phyloP scores from a whole-genome alignment of 2,329 filamentous ascomycete genomes.

The Periconia digitata region DNA sequence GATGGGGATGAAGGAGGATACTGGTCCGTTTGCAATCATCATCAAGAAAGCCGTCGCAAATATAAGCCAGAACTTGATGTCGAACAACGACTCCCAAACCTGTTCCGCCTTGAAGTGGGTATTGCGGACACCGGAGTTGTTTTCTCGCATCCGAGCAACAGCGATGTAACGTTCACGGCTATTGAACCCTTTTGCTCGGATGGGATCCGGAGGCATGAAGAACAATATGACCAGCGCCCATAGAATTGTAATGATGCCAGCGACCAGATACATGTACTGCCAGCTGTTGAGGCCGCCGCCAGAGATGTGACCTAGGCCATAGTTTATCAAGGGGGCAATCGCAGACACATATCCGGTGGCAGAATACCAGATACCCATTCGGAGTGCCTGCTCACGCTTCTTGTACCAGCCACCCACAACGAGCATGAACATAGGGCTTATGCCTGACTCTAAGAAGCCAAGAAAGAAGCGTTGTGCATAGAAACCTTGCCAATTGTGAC shows the following conservation, averaged over 20 bases:
- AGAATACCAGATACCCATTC: slow-evolving; percentile 66
- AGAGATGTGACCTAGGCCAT: slow-evolving; percentile 34
- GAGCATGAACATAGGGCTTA: slow-evolving; percentile 57
- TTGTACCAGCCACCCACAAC: slow-evolving; percentile 60
- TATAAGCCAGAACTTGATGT: slow-evolving; percentile 57
- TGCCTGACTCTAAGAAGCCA: slow-evolving; percentile 57
- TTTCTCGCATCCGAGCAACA: slow-evolving; percentile 69
- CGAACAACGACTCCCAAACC: slow-evolving; percentile 57
- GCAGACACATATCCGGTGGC: slow-evolving; percentile 49
- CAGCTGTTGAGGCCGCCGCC: slow-evolving; percentile 23
- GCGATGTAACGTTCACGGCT: slow-evolving; percentile 50
- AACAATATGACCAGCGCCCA: slow-evolving; percentile 37
- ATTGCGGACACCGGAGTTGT: slow-evolving; percentile 73
- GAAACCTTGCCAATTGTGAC: slow-evolving; percentile 53
- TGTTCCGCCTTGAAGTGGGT: slow-evolving; percentile 69
- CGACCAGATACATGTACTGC: slow-evolving; percentile 38
- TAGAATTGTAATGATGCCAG: slow-evolving; percentile 27
- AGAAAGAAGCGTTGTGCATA: slow-evolving; percentile 56
- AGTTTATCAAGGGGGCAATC: slow-evolving; percentile 31
- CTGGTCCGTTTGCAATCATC: slow-evolving; percentile 36
- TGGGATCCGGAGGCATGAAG: slow-evolving; percentile 47
- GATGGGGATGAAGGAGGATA: slow-evolving; percentile 33
- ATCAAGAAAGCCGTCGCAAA: slow-evolving; percentile 29
- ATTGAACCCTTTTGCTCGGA: slow-evolving; percentile 40
- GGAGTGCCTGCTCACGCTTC: slow-evolving; percentile 60